Conservation (phyloP, 2,329 filamentous ascomycete genomes). For the Elsinoe necatrix region DNA sequence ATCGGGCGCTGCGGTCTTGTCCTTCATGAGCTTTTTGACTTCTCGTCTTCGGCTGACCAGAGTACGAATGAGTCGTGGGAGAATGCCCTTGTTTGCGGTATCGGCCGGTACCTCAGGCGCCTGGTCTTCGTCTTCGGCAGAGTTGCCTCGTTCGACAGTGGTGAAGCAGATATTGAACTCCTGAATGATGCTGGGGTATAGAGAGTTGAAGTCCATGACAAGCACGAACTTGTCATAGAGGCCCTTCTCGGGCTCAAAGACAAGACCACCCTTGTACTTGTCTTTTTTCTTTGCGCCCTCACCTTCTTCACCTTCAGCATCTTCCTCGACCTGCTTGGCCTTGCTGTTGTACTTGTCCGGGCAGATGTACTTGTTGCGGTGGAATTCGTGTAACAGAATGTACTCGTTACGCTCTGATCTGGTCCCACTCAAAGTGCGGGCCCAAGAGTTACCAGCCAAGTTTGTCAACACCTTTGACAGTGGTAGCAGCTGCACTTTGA, state of each 20-base stretch:
- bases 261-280: conserved; percentile 96
- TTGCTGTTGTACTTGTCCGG: conserved; percentile 87
- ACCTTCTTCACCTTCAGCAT: conserved; percentile 55
- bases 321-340: conserved; percentile 62
- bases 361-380: conserved; percentile 95
- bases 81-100: conserved; percentile 70
- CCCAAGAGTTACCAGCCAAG: conserved; percentile 96
- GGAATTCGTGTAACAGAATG: conserved; percentile 94
- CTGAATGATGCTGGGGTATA: conserved; percentile 97
- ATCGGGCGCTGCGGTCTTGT: conserved; percentile 74
- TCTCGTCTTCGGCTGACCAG: conserved; percentile 81
- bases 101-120: conserved; percentile 74
- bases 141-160: conserved; percentile 64
- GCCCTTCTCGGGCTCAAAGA: conserved; percentile 95
- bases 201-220: conserved; percentile 99
- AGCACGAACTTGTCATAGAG: conserved; percentile 97
- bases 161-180: conserved; percentile 99
- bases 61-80: conserved; percentile 84
- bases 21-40: conserved; percentile 96
- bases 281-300: conserved; percentile 89
- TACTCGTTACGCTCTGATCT: conserved; percentile 97
- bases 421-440: conserved; percentile 87
- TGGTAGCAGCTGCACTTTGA: conserved; percentile 85
- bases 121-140: conserved; percentile 67
- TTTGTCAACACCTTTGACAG: conserved; percentile 94